phyloP scores from a whole-genome alignment of 257 asterid species.

The Fraxinus americana region DNA sequence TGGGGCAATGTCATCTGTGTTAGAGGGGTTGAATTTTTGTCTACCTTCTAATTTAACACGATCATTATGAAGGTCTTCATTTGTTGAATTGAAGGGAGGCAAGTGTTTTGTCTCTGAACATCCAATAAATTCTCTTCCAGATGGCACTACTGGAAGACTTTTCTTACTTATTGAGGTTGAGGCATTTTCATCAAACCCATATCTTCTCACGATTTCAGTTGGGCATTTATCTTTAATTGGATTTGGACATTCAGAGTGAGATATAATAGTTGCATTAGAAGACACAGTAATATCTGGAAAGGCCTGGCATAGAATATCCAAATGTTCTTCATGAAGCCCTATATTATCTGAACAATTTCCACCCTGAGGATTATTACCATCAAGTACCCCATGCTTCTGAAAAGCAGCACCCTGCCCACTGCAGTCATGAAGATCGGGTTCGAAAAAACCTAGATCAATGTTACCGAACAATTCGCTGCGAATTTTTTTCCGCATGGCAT shows the following conservation, averaged over 20 bases:
- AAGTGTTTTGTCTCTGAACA: slow-evolving; percentile 33
- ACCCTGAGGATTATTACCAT: slow-evolving; percentile 42
- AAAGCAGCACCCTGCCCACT: slow-evolving; percentile 52
- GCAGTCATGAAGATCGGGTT: slow-evolving; percentile 48
- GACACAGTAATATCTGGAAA: slow-evolving; percentile 53
- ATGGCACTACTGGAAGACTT: slow-evolving; percentile 19
- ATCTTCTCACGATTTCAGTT: slow-evolving; percentile 40
- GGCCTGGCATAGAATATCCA: slow-evolving; percentile 65
- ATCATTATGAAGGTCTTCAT: slow-evolving; percentile 42
- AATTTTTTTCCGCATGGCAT: slow-evolving; percentile 72
- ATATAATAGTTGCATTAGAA: slow-evolving; percentile 33
- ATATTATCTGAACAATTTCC: slow-evolving; percentile 49
- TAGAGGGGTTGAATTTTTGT: slow-evolving; percentile 42
- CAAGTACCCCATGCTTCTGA: slow-evolving; percentile 42
- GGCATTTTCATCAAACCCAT: slow-evolving; percentile 49
- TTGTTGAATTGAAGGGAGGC: slow-evolving; percentile 34
- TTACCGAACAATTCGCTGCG: slow-evolving; percentile 62
- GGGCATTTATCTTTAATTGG: slow-evolving; percentile 38
- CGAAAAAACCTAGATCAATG: slow-evolving; percentile 58
- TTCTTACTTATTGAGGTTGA: slow-evolving; percentile 38
- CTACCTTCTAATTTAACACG: slow-evolving; percentile 47
- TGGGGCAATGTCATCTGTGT: slow-evolving; percentile 44
- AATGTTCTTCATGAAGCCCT: slow-evolving; percentile 63
- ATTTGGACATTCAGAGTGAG: slow-evolving; percentile 42
- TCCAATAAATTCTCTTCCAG: slow-evolving; percentile 24